A percentile compares a stretch with the other conserved stretches of the same genome.
Evolutionary conservation across 371 early-diverging fungal genomes (phyloP).

Genomic region (Apophysomyces sp.): DNA sequence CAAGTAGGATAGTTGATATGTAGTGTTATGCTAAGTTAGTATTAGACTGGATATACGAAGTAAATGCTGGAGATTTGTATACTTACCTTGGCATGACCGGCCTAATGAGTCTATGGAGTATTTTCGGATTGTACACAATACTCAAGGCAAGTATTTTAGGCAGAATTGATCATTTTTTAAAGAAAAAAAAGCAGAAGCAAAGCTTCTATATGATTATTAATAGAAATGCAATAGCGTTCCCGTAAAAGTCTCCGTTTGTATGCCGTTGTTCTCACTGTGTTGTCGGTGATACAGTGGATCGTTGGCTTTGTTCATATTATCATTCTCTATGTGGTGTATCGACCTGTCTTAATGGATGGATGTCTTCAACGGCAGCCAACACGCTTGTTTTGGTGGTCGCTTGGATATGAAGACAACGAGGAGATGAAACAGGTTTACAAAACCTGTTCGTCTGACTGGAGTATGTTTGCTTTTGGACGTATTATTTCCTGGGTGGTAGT

Average conservation of each 20-base stretch:
- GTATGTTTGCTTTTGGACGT: slow-evolving; percentile 8
- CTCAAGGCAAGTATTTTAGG: not conserved
- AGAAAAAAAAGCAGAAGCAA: not conserved
- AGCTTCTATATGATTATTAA: too few relatives aligned
- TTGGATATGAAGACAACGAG: slow-evolving; percentile 9
- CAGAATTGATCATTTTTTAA: too few relatives aligned
- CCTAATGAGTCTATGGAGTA: slow-evolving; percentile 8
- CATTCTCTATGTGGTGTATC: slow-evolving; percentile 13
- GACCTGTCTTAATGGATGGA: not conserved
- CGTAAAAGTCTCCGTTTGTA: not conserved
- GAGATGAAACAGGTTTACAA: not conserved
- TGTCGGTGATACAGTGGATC: slow-evolving; percentile 4
- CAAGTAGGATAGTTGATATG: not conserved
- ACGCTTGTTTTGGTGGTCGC: slow-evolving; percentile 14
- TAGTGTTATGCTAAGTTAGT: not conserved
- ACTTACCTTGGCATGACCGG: slow-evolving; percentile 7
- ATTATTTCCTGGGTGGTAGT: slow-evolving; percentile 13
- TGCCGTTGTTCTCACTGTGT: not conserved
- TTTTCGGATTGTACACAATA: slow-evolving; percentile 4
- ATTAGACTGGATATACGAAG: slow-evolving; percentile 9
- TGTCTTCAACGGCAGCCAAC: not conserved
- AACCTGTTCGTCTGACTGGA: slow-evolving; percentile 3
- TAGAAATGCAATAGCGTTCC: not conserved
- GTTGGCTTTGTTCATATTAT: slow-evolving; percentile 14
- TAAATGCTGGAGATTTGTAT: slow-evolving; percentile 16